Conservation (phyloP, 345 rosid genomes). For the Isatis tinctoria region DNA sequence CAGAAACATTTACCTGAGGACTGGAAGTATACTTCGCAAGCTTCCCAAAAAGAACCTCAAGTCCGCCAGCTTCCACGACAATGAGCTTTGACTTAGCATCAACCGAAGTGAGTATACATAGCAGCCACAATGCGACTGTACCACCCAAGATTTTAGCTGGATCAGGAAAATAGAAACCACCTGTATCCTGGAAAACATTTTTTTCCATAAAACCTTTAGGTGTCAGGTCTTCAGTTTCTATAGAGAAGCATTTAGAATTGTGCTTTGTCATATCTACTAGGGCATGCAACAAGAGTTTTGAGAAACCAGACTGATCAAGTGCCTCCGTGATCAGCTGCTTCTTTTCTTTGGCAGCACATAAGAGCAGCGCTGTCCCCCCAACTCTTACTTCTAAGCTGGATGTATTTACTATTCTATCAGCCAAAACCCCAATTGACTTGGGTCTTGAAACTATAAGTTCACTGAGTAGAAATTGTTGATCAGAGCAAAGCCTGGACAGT, state of each 20-base stretch:
- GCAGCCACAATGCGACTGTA: constrained; percentile 63
- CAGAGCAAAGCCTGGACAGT: constrained; percentile 74
- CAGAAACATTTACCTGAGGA: constrained; percentile 23
- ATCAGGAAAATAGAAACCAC: constrained; percentile 58
- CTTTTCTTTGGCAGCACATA: constrained; percentile 68
- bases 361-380: constrained; percentile 63
- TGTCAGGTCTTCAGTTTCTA: constrained; percentile 59
- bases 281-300: constrained; percentile 50
- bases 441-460: constrained; percentile 56
- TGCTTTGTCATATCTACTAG: constrained; percentile 70
- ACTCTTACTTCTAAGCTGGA: constrained; percentile 66
- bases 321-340: constrained; percentile 51
- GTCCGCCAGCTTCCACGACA: constrained; percentile 78
- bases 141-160: constrained; percentile 60
- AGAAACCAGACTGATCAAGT: constrained; percentile 56
- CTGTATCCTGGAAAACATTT: constrained; percentile 53
- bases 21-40: constrained; percentile 55
- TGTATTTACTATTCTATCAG: constrained; percentile 64
- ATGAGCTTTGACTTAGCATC: constrained; percentile 42
- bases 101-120: constrained; percentile 58
- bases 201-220: constrained; percentile 54
- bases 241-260: constrained; percentile 41
- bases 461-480: constrained; percentile 53
- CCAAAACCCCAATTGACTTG: constrained; percentile 48
- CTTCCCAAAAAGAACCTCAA: constrained; percentile 63